Conservation (phyloP, 1,284 basidiomycete species). For the Wallemia hederae region DNA sequence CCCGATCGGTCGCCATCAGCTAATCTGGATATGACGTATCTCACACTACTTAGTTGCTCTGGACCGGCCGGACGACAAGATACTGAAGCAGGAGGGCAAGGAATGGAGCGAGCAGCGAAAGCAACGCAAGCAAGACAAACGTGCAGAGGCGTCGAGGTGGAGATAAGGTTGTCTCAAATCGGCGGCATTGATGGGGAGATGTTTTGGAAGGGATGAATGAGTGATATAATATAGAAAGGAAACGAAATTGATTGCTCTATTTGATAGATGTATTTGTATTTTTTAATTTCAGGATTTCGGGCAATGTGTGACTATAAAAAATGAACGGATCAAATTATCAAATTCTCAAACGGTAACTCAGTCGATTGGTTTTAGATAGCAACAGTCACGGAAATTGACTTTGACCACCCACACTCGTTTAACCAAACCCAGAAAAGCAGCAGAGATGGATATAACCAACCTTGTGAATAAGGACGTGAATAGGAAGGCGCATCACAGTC, state of each 20-base stretch:
- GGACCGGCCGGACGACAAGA: constrained; percentile 26
- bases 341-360: neutral
- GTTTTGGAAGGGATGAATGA: no score
- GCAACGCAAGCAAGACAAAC: constrained; percentile 5
- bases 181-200: no score
- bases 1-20: neutral
- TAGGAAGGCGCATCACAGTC: neutral
- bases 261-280: neutral
- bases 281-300: no score
- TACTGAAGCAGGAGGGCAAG: constrained; percentile 17
- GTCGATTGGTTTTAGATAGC: neutral
- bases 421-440: neutral
- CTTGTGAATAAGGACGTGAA: neutral
- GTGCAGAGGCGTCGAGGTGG: no score
- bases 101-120: constrained; percentile 9
- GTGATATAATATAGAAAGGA: no score
- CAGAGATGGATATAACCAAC: neutral
- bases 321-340: neutral
- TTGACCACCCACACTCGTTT: neutral
- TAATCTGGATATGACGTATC: neutral
- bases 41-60: constrained; percentile 10
- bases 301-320: neutral
- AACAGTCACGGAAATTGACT: neutral
- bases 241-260: no score
- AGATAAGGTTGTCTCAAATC: neutral